phyloP scores from a whole-genome alignment of 2,329 filamentous ascomycete genomes.

The Paecilomyces sp. region DNA sequence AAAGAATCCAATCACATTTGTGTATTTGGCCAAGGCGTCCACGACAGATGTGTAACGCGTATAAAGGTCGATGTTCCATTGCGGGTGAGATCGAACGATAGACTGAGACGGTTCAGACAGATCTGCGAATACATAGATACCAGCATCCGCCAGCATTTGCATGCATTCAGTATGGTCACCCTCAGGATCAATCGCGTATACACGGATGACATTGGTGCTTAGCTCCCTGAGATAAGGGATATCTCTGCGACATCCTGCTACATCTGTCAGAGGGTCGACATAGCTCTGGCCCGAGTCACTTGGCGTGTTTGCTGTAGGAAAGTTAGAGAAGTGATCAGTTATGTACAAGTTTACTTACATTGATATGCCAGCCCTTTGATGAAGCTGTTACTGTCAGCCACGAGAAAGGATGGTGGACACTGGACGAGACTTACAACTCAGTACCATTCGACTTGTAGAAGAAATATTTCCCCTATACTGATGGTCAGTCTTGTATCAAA shows the following conservation, averaged over 20 bases:
- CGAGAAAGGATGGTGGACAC: conserved; percentile 27
- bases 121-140: conserved; percentile 92
- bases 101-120: conserved; percentile 70
- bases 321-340: neutral
- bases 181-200: conserved; percentile 78
- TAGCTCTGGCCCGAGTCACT: conserved; percentile 49
- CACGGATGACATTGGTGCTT: conserved; percentile 82
- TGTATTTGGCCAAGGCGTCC: conserved; percentile 70
- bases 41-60: conserved; percentile 73
- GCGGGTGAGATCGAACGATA: conserved; percentile 71
- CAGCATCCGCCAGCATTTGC: conserved; percentile 67
- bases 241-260: conserved; percentile 66
- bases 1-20: conserved; percentile 91
- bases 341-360: conserved; percentile 33
- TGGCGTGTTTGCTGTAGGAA: conserved; percentile 52
- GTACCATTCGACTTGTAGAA: conserved; percentile 74
- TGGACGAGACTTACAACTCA: conserved; percentile 56
- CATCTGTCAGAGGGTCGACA: conserved; percentile 72
- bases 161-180: conserved; percentile 76
- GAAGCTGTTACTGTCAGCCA: conserved; percentile 49
- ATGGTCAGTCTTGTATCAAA: conserved; percentile 1
- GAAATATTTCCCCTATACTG: conserved; percentile 64
- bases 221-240: conserved; percentile 70
- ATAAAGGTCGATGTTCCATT: conserved; percentile 71
- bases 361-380: conserved; percentile 93